These are phyloP conservation scores for Coemansia brasiliensis DNA, from an alignment of 192 early-diverging fungal species.

Conservation along the genomic window DNA sequence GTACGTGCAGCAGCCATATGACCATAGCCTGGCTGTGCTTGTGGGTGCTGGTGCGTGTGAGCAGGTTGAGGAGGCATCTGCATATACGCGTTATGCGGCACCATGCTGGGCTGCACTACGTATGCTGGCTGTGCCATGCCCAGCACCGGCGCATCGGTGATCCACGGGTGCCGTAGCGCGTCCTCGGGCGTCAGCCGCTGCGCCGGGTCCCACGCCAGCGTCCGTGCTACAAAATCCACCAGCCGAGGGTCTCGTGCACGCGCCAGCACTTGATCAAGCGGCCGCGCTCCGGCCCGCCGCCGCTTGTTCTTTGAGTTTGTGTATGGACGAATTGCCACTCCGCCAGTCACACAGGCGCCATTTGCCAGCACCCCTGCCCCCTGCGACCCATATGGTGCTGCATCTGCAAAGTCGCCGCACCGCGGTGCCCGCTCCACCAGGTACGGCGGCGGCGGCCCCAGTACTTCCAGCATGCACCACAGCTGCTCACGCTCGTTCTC, in stretches of 20 bases:
- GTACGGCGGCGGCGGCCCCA: conserved; percentile 73
- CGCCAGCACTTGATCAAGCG: conserved; percentile 68
- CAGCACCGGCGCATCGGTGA: conserved; percentile 60
- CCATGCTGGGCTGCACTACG: conserved; percentile 26
- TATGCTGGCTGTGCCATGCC: conserved; percentile 38
- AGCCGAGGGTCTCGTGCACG: conserved; percentile 76
- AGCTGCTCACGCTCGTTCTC: conserved; percentile 98
- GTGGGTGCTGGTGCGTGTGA: conserved; percentile 27
- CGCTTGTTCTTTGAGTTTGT: conserved; percentile 88
- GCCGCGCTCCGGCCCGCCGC: conserved; percentile 74
- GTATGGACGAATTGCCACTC: conserved; percentile 39
- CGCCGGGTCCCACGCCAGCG: conserved; percentile 89
- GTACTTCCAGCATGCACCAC: conserved; percentile 91
- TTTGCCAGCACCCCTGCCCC: conserved; percentile 38
- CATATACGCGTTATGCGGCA: conserved; percentile 11
- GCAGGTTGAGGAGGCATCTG: conserved; percentile 1
- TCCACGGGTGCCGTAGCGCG: conserved; percentile 84
- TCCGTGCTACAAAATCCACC: conserved; percentile 81
- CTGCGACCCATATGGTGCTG: conserved; percentile 23
- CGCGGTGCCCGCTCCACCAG: conserved; percentile 78
- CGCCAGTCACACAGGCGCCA: conserved; percentile 35
- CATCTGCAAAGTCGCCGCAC: conserved; percentile 83
- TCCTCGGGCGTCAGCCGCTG: conserved; percentile 83
- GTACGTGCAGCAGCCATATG: conserved; percentile 32
- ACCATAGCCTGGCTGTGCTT: conserved; percentile 17